Percentiles rank a stretch among this genome's conserved stretches.
Conservation (phyloP, 345 rosid species). For the Geranium rotundifolium region DNA sequence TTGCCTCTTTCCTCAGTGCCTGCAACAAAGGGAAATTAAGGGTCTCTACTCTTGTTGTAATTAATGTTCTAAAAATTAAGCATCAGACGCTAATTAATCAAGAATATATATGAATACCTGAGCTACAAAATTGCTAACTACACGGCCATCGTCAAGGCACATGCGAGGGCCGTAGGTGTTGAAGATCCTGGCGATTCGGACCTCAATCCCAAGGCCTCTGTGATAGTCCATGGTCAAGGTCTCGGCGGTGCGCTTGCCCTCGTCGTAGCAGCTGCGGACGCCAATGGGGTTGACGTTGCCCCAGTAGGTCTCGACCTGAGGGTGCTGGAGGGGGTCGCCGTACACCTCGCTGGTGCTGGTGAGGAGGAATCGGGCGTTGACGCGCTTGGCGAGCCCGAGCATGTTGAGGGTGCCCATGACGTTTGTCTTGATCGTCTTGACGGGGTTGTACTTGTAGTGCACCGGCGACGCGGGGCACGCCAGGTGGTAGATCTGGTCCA, state of each 20-base stretch:
- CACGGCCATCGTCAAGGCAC: conserved; percentile 88
- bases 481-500: conserved; percentile 85
- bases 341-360: conserved; percentile 97
- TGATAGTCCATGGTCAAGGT: conserved; percentile 79
- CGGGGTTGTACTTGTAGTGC: conserved; percentile 82
- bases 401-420: conserved; percentile 78
- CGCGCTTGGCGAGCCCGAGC: conserved; percentile 73
- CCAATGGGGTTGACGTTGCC: conserved; percentile 88
- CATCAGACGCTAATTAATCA: too few species aligned
- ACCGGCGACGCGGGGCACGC: conserved; percentile 92
- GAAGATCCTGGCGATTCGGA: conserved; percentile 72
- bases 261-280: conserved; percentile 77
- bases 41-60: neutral
- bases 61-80: too few species aligned
- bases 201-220: conserved; percentile 65
- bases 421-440: conserved; percentile 84
- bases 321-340: conserved; percentile 81
- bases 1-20: conserved; percentile 73
- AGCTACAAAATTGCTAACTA: conserved; percentile 81
- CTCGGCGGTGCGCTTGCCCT: conserved; percentile 84
- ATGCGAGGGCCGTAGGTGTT: conserved; percentile 83
- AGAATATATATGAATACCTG: conserved; percentile 26
- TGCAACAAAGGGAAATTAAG: too few species aligned
- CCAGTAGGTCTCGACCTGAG: conserved; percentile 83
- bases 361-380: conserved; percentile 67